Percentiles rank a stretch among this genome's conserved stretches.
phyloP scores from a whole-genome alignment of 2,329 filamentous ascomycete species.

The Calonectria fujianensis region DNA sequence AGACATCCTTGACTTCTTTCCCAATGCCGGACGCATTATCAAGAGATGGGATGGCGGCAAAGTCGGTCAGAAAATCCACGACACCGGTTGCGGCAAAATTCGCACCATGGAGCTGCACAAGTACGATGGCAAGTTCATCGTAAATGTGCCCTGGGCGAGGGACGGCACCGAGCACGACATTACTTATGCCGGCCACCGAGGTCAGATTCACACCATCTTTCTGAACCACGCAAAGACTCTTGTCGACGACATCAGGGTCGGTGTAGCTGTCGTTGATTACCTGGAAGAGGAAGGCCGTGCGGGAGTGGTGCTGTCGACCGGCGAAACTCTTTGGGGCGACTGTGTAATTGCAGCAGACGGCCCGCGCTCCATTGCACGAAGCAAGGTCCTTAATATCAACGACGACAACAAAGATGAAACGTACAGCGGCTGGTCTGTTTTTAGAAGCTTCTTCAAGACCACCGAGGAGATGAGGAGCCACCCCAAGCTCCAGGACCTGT shows the following conservation, averaged over 20 bases:
- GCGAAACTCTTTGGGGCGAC: conserved; percentile 39
- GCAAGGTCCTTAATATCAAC: conserved; percentile 27
- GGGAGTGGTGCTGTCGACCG: conserved; percentile 29
- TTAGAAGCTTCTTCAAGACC: conserved; percentile 37
- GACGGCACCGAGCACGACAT: conserved; percentile 34
- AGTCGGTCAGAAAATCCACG: conserved; percentile 38
- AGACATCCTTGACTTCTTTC: conserved; percentile 41
- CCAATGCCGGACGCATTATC: conserved; percentile 38
- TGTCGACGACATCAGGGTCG: conserved; percentile 35
- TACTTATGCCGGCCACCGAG: conserved; percentile 38
- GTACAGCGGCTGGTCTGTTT: conserved; percentile 33
- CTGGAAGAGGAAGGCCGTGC: conserved; percentile 28
- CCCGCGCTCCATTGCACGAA: conserved; percentile 34
- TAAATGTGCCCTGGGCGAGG: conserved; percentile 35
- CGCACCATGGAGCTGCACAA: conserved; percentile 37
- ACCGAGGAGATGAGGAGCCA: conserved; percentile 20
- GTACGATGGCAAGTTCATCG: conserved; percentile 37
- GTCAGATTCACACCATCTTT: conserved; percentile 35
- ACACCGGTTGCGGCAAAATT: conserved; percentile 33
- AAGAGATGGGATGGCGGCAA: conserved; percentile 32
- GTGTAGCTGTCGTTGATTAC: conserved; percentile 31
- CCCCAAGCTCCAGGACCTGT: conserved; percentile 18
- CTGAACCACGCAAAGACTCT: conserved; percentile 32
- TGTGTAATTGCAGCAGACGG: conserved; percentile 38
- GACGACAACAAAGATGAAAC: conserved; percentile 20